A percentile compares a stretch with the other conserved stretches of the same genome.
phyloP scores from a whole-genome alignment of 371 early-diverging fungal genomes.

The Phascolomyces articulosus region DNA sequence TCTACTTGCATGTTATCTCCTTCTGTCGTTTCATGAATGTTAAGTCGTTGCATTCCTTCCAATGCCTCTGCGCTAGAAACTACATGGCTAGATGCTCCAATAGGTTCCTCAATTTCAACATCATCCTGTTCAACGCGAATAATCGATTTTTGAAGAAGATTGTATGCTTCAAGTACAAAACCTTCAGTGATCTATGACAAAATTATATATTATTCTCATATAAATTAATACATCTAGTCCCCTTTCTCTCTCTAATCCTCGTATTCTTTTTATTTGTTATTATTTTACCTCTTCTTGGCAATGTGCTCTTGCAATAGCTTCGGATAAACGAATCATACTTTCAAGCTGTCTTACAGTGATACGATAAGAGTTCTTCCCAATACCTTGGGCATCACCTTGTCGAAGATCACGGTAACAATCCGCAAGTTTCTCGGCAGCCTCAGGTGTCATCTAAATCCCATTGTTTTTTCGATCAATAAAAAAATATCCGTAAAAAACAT shows the following conservation, averaged over 20 bases:
- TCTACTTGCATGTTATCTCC: conserved; percentile 41
- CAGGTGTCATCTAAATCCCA: conserved; percentile 65
- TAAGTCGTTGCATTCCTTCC: conserved; percentile 27
- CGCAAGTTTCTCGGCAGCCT: conserved; percentile 80
- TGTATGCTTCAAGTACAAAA: conserved; percentile 93
- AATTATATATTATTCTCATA: not conserved
- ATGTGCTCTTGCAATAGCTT: conserved; percentile 96
- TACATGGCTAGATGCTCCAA: conserved; percentile 26
- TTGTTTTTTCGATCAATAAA: not conserved
- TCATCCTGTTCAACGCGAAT: conserved; percentile 93
- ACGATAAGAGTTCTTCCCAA: conserved; percentile 83
- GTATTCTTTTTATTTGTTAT: not conserved
- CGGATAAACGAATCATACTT: conserved; percentile 96
- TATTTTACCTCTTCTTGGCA: conserved; percentile 70
- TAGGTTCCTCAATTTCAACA: conserved; percentile 65
- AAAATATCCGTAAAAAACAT: not conserved
- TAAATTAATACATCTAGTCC: not conserved
- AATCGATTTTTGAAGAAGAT: conserved; percentile 91
- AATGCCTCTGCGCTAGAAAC: conserved; percentile 43
- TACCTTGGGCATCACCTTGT: conserved; percentile 84
- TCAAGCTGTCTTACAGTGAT: conserved; percentile 99
- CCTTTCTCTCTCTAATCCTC: not conserved
- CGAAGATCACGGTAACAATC: conserved; percentile 92
- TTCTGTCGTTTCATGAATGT: conserved; percentile 14
- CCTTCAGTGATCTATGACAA: conserved; percentile 60